A percentile compares a stretch with the other conserved stretches of the same genome.
Evolutionary conservation across 129 eudicot genomes (phyloP).

Genomic region (Flaveria brownii): DNA sequence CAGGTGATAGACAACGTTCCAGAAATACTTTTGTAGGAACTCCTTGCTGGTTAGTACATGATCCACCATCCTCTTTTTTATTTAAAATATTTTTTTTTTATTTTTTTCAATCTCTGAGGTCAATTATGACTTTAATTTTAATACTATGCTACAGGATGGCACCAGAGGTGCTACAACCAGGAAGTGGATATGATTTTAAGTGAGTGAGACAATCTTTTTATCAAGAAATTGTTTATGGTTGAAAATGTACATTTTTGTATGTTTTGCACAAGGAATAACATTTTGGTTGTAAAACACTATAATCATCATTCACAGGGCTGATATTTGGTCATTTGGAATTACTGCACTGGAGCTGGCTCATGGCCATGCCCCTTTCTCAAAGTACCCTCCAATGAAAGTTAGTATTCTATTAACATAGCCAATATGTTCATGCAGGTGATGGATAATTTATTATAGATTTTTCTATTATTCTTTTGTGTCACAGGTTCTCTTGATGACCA

Average conservation of each 20-base stretch:
- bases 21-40: slow-evolving; percentile 99
- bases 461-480: slow-evolving; percentile 22
- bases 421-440: slow-evolving; percentile 3
- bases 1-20: slow-evolving; percentile 93
- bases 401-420: slow-evolving; percentile 2
- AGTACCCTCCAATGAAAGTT: slow-evolving; percentile 99
- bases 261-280: slow-evolving; percentile 8
- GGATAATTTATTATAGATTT: slow-evolving; percentile 31
- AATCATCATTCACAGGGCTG: slow-evolving; percentile 61
- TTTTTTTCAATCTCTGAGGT: slow-evolving; percentile 1
- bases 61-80: neutral
- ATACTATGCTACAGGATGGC: slow-evolving; percentile 76
- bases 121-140: slow-evolving; percentile 1
- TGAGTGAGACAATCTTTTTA: slow-evolving; percentile 40
- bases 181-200: slow-evolving; percentile 96
- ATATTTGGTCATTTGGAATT: slow-evolving; percentile 95
- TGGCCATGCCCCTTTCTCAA: slow-evolving; percentile 99
- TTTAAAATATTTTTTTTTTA: neutral
- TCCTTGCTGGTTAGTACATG: slow-evolving; percentile 83
- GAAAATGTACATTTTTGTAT: slow-evolving; percentile 46
- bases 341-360: slow-evolving; percentile 99
- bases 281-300: slow-evolving; percentile 23
- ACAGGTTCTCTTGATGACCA: slow-evolving; percentile 96
- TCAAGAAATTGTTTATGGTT: slow-evolving; percentile 6
- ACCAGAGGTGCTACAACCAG: slow-evolving; percentile 98